Base-by-base conservation (phyloP, 257 asterid genomes). In the Nicotiana noctiflora region DNA sequence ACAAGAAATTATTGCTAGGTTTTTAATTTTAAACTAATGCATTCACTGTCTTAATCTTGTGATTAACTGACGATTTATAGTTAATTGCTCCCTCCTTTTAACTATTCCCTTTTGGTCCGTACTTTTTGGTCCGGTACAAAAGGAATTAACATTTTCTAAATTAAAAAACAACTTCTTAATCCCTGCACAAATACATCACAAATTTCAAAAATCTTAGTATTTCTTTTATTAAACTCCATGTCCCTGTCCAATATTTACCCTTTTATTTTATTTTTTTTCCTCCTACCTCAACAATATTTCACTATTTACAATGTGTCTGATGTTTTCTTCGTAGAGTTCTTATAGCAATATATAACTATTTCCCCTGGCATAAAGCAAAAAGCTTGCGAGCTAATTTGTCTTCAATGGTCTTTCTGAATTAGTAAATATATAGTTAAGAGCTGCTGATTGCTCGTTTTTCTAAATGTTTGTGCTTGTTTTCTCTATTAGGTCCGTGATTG, bases 401-500 rank as follows among this genome's bases (percentile, higher is more conserved):
- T 34, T 70, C 77, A 19, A 46, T 46, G 53, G 53, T 10, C 14
- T 40, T 12, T 40, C n/a, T 15, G 12, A 62, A 27, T 18, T 46
- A 5, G 52, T 9, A 8, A 46, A 60, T 25, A 4, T 18, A 19
- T 2, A 59, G 6, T 59, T 25, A 1, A 14, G 19, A 17, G 8
- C 2, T 53, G 8, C 6, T 14, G 59, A 53, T 53, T 53, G 19
- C 32, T 79, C 9, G 4, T 5, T 49, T 64, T 81, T 74, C 46
- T 61, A 32, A 68, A 68, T 40, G 19, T 70, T 5, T 60, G 65
- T 46, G 53, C 53, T 46, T 68, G 19, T 29, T n/a, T 63, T 37
- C 44, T 40, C 21, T 78, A 23, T 14, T 44, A 87, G 90, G 90
- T 87, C 18, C 83, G 97, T 59, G 97, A 95, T 87, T 95, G 99